phyloP scores from a whole-genome alignment of 2,329 filamentous ascomycete species.

The Neoscytalidium dimidiatum region DNA sequence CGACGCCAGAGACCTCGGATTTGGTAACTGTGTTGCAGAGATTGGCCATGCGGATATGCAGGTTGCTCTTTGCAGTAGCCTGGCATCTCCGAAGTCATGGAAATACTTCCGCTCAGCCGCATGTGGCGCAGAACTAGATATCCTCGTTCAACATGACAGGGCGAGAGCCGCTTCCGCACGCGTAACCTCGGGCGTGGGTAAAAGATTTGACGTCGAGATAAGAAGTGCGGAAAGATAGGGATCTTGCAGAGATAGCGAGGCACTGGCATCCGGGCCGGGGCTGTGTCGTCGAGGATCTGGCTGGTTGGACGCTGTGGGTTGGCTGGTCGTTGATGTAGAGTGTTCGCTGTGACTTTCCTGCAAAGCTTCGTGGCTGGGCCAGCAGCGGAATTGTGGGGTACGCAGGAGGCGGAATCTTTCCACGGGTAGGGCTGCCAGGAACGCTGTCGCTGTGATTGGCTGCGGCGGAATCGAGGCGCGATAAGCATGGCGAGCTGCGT shows the following conservation, averaged over 20 bases:
- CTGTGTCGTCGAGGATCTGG: neutral
- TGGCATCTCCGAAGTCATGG: neutral
- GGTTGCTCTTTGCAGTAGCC: neutral
- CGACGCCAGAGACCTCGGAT: neutral
- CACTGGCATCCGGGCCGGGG: neutral
- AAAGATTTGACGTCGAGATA: neutral
- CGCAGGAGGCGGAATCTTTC: neutral
- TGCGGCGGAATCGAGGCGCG: neutral
- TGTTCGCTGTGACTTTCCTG: constrained; percentile 1
- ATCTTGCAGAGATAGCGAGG: neutral
- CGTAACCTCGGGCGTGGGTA: neutral
- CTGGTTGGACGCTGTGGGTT: neutral
- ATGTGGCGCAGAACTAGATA: neutral
- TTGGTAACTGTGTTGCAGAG: neutral
- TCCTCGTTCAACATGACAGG: too few species aligned
- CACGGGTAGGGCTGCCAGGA: neutral
- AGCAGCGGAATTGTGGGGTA: constrained; percentile 4
- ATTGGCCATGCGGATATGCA: neutral
- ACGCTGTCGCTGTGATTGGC: neutral
- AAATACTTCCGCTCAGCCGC: constrained; percentile 8
- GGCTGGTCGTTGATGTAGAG: constrained; percentile 1
- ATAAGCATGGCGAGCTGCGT: neutral
- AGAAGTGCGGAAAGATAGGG: neutral
- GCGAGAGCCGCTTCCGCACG: neutral
- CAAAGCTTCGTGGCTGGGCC: too few species aligned